These are phyloP conservation scores for Penicillium waksmanii DNA, from an alignment of 495 filamentous ascomycete species.

Conservation along the genomic window DNA sequence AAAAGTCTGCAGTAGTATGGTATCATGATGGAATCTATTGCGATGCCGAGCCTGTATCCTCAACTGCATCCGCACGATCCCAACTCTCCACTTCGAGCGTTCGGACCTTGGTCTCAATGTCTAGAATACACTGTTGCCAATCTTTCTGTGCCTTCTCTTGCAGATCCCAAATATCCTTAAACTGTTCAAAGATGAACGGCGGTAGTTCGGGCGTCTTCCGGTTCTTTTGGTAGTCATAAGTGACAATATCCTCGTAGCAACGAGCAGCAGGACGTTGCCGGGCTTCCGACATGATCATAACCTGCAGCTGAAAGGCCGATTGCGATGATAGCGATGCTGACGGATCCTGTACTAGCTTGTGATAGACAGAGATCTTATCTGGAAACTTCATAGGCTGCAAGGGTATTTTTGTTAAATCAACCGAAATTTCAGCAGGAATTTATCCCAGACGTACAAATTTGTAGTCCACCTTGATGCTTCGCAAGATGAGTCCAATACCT, in stretches of 20 bases:
- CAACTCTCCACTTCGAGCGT: conserved; percentile 72
- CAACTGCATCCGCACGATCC: conserved; percentile 70
- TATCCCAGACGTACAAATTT: conserved; percentile 72
- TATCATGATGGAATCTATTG: conserved; percentile 11
- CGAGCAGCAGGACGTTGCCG: conserved; percentile 77
- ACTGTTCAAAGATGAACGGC: conserved; percentile 67
- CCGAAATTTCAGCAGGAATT: neutral
- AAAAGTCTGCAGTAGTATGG: neutral
- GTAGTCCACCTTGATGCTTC: conserved; percentile 81
- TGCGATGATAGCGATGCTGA: conserved; percentile 35
- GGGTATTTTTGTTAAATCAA: conserved; percentile 10
- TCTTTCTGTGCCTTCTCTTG: conserved; percentile 64
- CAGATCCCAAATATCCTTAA: conserved; percentile 63
- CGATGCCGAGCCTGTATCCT: conserved; percentile 65
- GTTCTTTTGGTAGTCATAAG: conserved; percentile 77
- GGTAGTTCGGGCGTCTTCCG: conserved; percentile 58
- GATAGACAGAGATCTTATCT: conserved; percentile 85
- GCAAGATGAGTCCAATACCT: conserved; percentile 75
- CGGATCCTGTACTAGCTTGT: conserved; percentile 69
- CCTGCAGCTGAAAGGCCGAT: conserved; percentile 60
- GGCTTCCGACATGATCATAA: conserved; percentile 75
- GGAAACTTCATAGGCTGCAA: conserved; percentile 84
- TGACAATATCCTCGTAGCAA: conserved; percentile 79
- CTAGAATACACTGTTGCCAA: conserved; percentile 54
- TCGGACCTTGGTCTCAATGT: conserved; percentile 58